A percentile compares a stretch with the other conserved stretches of the same genome.
These are phyloP conservation scores for Candida sithepensis DNA, from an alignment of 805 yeast genomes.

Conservation along the genomic window DNA sequence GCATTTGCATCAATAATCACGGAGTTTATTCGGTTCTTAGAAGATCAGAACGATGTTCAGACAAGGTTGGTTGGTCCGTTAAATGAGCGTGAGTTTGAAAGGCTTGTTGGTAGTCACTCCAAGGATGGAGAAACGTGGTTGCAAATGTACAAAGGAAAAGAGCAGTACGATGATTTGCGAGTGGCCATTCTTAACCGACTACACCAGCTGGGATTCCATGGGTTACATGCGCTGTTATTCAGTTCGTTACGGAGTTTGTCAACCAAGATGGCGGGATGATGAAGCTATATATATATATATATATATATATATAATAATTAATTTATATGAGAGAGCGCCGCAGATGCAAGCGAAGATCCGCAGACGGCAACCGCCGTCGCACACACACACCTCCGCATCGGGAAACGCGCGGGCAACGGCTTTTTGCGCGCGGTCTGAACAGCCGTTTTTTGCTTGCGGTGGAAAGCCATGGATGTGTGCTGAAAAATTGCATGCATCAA, in stretches of 20 bases:
- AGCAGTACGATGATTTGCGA: conserved; percentile 42
- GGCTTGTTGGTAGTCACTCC: conserved; percentile 17
- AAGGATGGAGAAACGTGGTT: conserved; percentile 18
- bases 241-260: conserved; percentile 50
- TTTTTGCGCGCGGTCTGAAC: no score
- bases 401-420: no score
- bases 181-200: conserved; percentile 41
- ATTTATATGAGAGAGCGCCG: not conserved
- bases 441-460: no score
- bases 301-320: no score
- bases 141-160: conserved; percentile 15
- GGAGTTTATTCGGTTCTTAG: conserved; percentile 41
- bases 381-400: no score
- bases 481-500: no score
- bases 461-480: no score
- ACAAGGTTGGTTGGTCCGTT: conserved; percentile 52
- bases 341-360: no score
- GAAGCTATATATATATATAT: not conserved
- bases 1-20: conserved; percentile 44
- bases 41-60: conserved; percentile 36
- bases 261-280: conserved; percentile 5
- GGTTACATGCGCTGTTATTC: conserved; percentile 48
- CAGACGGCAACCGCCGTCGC: no score
- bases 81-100: conserved; percentile 38
- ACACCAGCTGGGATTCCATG: conserved; percentile 40